A percentile compares a stretch with the other conserved stretches of the same genome.
phyloP scores from a whole-genome alignment of 495 filamentous ascomycete genomes.

The Hypoxylon cercidicola region DNA sequence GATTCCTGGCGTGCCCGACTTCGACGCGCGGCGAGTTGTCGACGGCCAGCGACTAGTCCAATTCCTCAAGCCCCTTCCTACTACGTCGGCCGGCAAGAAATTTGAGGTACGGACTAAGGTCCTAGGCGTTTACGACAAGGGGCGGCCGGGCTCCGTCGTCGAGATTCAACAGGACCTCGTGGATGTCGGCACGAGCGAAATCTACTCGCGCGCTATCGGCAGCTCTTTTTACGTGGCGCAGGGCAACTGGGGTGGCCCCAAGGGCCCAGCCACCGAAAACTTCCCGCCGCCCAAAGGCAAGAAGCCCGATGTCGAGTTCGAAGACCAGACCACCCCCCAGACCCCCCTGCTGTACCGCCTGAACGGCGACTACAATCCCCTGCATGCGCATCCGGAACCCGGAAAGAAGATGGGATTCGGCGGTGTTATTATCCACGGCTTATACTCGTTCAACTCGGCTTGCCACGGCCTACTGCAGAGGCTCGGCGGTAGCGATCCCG shows the following conservation, averaged over 20 bases:
- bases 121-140: conserved; percentile 91
- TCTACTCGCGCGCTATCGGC: conserved; percentile 73
- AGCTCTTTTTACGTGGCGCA: conserved; percentile 85
- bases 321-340: conserved; percentile 72
- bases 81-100: conserved; percentile 72
- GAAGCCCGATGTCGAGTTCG: conserved; percentile 78
- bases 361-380: conserved; percentile 92
- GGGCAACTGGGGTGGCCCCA: conserved; percentile 91
- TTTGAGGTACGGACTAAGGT: conserved; percentile 85
- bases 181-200: conserved; percentile 73
- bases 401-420: conserved; percentile 91
- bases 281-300: conserved; percentile 77
- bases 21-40: conserved; percentile 78
- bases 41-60: conserved; percentile 87
- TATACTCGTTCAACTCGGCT: conserved; percentile 85
- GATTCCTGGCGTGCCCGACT: conserved; percentile 80
- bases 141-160: conserved; percentile 81
- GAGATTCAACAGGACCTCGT: conserved; percentile 83
- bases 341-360: conserved; percentile 81
- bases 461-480: conserved; percentile 78
- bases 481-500: conserved; percentile 78
- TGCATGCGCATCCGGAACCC: conserved; percentile 85
- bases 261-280: conserved; percentile 79
- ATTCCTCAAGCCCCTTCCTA: conserved; percentile 80
- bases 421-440: conserved; percentile 86